phyloP scores from a whole-genome alignment of 805 yeast genomes.

The Hanseniaspora singularis region DNA sequence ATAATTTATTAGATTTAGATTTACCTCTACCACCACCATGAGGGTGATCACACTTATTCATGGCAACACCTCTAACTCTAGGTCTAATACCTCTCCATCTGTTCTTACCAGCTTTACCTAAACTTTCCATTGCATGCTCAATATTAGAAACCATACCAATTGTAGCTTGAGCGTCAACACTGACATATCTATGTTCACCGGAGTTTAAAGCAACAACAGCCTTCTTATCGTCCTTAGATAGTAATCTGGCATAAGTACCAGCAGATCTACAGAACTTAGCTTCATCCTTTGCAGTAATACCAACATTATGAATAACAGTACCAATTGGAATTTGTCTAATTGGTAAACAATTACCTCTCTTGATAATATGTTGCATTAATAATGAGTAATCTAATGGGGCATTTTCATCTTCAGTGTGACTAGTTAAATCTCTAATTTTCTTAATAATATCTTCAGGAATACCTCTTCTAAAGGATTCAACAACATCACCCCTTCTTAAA shows the following conservation, averaged over 20 bases:
- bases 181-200: conserved; percentile 88
- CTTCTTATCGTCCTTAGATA: conserved; percentile 62
- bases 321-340: conserved; percentile 90
- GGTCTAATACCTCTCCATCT: conserved; percentile 92
- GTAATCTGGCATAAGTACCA: conserved; percentile 81
- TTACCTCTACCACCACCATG: conserved; percentile 99
- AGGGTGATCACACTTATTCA: conserved; percentile 96
- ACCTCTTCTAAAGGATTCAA: conserved; percentile 82
- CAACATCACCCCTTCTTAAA: conserved; percentile 79
- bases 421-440: conserved; percentile 54
- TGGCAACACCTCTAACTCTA: conserved; percentile 92
- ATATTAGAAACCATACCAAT: conserved; percentile 85
- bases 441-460: conserved; percentile 51
- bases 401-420: conserved; percentile 72
- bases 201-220: conserved; percentile 75
- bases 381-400: conserved; percentile 38
- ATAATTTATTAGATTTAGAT: conserved; percentile 86
- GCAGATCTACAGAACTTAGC: conserved; percentile 90
- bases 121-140: conserved; percentile 75
- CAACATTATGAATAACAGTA: conserved; percentile 76
- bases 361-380: conserved; percentile 72
- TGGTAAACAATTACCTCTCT: conserved; percentile 91
- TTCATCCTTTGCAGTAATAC: conserved; percentile 60
- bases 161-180: conserved; percentile 81
- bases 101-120: conserved; percentile 95